Conservation (phyloP, 1,139 yeast species). For the Meyerozyma carpophila region DNA sequence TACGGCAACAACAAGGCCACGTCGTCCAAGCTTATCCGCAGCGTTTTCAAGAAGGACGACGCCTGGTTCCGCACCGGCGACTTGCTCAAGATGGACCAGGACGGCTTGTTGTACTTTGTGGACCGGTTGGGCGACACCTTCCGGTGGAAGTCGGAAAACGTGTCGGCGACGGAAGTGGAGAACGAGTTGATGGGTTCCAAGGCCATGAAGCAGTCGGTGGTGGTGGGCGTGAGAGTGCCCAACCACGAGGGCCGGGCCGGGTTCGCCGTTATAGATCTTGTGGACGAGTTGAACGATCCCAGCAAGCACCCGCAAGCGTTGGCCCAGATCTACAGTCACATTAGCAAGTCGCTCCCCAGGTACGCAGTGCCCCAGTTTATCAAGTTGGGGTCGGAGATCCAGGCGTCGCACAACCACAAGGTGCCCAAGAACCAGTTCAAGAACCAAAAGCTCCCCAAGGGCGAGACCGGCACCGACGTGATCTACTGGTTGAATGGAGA, state of each 20-base stretch:
- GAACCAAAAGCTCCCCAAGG: constrained; percentile 72
- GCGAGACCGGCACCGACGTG: constrained; percentile 52
- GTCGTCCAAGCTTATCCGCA: constrained; percentile 60
- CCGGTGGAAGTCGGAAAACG: constrained; percentile 97
- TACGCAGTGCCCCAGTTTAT: constrained; percentile 86
- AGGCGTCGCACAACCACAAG: constrained; percentile 79
- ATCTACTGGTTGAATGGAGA: constrained; percentile 66
- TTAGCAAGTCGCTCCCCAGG: constrained; percentile 57
- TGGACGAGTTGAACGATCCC: constrained; percentile 23
- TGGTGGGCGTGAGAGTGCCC: constrained; percentile 85
- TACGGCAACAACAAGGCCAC: constrained; percentile 78
- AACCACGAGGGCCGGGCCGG: constrained; percentile 96
- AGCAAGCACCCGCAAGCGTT: constrained; percentile 24
- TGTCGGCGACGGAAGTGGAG: constrained; percentile 90
- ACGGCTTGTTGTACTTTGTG: constrained; percentile 75
- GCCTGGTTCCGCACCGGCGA: constrained; percentile 93
- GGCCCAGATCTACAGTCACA: constrained; percentile 26
- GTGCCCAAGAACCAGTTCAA: constrained; percentile 74
- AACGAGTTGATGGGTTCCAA: constrained; percentile 56
- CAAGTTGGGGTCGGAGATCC: constrained; percentile 58
- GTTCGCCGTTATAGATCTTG: constrained; percentile 66
- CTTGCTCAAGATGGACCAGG: constrained; percentile 61
- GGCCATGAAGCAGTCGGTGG: constrained; percentile 63
- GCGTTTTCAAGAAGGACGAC: constrained; percentile 82
- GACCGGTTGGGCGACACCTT: constrained; percentile 95